These are phyloP conservation scores for Lasiosphaeris hirsuta DNA, from an alignment of 495 filamentous ascomycete genomes.

Conservation along the genomic window DNA sequence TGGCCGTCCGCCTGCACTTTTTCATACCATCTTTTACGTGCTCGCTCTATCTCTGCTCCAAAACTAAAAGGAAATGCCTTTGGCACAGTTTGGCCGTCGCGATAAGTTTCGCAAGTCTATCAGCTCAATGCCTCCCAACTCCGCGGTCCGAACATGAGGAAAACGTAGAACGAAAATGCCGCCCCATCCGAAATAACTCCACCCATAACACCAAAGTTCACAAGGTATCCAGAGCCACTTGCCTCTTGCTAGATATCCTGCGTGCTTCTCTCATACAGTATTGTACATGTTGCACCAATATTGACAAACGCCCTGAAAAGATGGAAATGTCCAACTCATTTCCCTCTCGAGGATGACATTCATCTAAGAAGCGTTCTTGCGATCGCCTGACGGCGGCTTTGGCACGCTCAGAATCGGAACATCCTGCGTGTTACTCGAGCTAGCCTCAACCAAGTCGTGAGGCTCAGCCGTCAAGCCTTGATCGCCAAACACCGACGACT, in stretches of 20 bases:
- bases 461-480: conserved; percentile 37
- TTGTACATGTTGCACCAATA: conserved; percentile 8
- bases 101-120: conserved; percentile 8
- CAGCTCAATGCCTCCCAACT: not conserved
- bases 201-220: not conserved
- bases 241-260: not conserved
- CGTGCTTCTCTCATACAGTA: conserved; percentile 15
- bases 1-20: too few species aligned
- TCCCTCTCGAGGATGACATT: not conserved
- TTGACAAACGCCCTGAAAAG: not conserved
- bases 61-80: not conserved
- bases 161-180: not conserved
- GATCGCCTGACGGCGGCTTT: conserved; percentile 36
- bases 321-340: not conserved
- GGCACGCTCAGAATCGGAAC: conserved; percentile 42
- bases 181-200: not conserved
- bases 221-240: not conserved
- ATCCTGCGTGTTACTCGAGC: conserved; percentile 19
- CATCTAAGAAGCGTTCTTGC: conserved; percentile 18
- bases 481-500: conserved; percentile 22
- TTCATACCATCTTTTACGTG: too few species aligned
- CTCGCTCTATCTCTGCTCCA: not conserved
- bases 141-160: not conserved
- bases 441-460: conserved; percentile 29
- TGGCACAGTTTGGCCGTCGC: not conserved